Conservation (phyloP, 2,329 filamentous ascomycete species). For the Colletotrichum gigasporum region DNA sequence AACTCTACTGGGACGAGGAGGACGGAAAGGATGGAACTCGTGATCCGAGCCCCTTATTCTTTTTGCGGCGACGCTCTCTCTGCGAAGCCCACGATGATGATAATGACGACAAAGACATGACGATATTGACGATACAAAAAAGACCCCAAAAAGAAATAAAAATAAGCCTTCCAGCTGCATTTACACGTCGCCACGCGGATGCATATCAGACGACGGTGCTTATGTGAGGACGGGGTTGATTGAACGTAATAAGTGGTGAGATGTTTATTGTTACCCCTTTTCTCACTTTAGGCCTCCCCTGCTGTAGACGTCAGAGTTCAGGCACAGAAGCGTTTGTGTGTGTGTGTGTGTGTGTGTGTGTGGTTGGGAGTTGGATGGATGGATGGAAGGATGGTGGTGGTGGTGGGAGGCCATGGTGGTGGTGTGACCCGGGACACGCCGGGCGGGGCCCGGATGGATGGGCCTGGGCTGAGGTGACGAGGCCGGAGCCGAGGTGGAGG, state of each 20-base stretch:
- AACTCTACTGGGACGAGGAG: no score
- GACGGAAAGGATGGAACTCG: background rate
- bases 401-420: background rate
- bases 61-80: background rate
- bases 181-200: no score
- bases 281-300: background rate
- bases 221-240: no score
- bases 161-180: background rate
- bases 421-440: slow-evolving; percentile 8
- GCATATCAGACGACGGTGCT: background rate
- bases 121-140: background rate
- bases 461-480: background rate
- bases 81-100: slow-evolving; percentile 18
- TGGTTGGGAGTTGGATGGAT: background rate
- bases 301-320: background rate
- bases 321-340: no score
- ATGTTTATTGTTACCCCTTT: slow-evolving; percentile 4
- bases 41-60: background rate
- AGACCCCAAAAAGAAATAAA: background rate
- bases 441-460: background rate
- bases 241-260: background rate
- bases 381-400: background rate
- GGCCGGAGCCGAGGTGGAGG: slow-evolving; percentile 15
- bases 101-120: slow-evolving; percentile 23
- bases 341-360: no score